These are phyloP conservation scores for Fusarium domesticum DNA, from an alignment of 2,329 filamentous ascomycete species.

Conservation along the genomic window DNA sequence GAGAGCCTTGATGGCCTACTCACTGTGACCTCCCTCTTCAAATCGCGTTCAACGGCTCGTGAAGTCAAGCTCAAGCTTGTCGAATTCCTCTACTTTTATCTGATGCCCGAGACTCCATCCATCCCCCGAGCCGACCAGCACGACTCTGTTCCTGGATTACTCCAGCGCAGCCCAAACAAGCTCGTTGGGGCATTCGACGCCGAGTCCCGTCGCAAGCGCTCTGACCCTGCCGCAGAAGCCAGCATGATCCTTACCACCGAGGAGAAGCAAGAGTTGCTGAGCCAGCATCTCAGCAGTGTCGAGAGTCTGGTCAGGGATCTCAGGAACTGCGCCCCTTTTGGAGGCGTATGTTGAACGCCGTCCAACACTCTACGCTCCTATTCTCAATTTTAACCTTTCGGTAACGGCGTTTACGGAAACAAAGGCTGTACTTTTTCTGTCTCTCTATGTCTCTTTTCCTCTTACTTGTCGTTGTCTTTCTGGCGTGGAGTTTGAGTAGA, in stretches of 20 bases:
- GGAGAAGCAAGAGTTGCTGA: conserved; percentile 78
- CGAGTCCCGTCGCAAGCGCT: conserved; percentile 33
- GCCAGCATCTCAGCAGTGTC: conserved; percentile 75
- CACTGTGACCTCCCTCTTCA: conserved; percentile 90
- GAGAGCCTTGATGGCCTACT: conserved; percentile 88
- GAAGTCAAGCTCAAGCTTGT: conserved; percentile 95
- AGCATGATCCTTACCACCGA: conserved; percentile 57
- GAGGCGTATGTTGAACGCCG: conserved; percentile 48
- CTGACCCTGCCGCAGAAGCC: conserved; percentile 41
- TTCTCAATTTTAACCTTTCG: conserved; percentile 2
- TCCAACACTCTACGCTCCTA: conserved; percentile 2
- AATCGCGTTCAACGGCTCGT: conserved; percentile 76
- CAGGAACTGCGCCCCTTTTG: conserved; percentile 73
- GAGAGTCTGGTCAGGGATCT: conserved; percentile 83
- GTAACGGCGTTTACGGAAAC: conserved; percentile 18
- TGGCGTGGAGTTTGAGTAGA: conserved; percentile 26
- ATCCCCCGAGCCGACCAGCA: conserved; percentile 49
- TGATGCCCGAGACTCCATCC: conserved; percentile 81
- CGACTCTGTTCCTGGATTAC: conserved; percentile 48
- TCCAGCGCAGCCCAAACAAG: conserved; percentile 68
- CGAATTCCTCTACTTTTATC: conserved; percentile 97
- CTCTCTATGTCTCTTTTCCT: conserved; percentile 5
- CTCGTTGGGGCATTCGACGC: conserved; percentile 54
- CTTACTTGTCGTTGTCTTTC: conserved; percentile 12
- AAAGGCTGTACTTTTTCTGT: too few relatives aligned